These are phyloP conservation scores for Fusarium sp. DNA, from an alignment of 2,329 filamentous ascomycete genomes.

Conservation along the genomic window DNA sequence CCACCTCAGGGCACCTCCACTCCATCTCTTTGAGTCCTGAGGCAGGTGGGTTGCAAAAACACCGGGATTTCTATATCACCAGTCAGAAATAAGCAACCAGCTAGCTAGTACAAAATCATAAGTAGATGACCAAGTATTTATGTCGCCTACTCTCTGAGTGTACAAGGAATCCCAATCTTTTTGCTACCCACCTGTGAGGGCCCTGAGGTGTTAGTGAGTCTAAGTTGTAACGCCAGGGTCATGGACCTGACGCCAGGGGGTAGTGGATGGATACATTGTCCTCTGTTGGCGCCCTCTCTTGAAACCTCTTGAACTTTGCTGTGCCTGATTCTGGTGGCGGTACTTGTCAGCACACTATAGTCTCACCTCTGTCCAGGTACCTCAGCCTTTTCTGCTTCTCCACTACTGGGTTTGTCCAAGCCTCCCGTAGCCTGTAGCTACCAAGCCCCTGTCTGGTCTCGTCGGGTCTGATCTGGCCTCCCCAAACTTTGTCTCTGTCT, in stretches of 20 bases:
- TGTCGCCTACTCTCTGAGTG: too few species aligned
- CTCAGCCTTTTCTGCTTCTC: constrained; percentile 3
- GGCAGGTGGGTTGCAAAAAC: too few species aligned
- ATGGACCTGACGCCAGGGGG: constrained; percentile 32
- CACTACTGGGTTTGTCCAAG: constrained; percentile 29
- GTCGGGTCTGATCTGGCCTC: constrained; percentile 32
- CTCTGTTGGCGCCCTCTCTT: constrained; percentile 34
- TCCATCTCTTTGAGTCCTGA: background rate
- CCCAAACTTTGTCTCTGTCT: constrained; percentile 30
- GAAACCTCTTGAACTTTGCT: constrained; percentile 32
- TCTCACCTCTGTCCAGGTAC: constrained; percentile 9
- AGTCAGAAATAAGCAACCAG: too few species aligned
- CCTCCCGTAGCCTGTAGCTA: constrained; percentile 26
- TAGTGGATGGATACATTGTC: constrained; percentile 14
- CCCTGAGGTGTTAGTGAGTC: background rate
- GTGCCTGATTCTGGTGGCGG: background rate
- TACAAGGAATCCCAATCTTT: too few species aligned
- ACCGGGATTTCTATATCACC: too few species aligned
- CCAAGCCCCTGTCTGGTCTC: constrained; percentile 24
- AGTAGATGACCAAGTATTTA: too few species aligned
- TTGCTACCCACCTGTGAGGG: too few species aligned
- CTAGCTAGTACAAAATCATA: too few species aligned
- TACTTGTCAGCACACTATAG: background rate
- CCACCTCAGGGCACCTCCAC: constrained; percentile 2
- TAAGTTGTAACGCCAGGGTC: constrained; percentile 24